These are phyloP conservation scores for Berberis vulgaris DNA, from an alignment of 164 flowering plant genomes.

Conservation along the genomic window DNA sequence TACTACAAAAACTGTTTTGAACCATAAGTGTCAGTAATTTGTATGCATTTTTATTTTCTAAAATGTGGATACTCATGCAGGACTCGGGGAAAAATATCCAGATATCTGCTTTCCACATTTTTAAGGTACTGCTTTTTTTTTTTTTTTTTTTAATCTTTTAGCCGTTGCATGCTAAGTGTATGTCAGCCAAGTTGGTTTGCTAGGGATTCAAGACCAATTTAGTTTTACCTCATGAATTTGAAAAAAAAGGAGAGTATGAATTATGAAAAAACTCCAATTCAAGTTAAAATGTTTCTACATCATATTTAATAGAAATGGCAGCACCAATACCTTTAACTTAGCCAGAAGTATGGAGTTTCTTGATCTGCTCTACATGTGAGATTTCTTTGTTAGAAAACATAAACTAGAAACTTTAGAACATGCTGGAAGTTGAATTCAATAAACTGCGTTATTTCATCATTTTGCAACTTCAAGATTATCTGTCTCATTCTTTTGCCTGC, in stretches of 20 bases:
- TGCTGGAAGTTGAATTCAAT: neutral
- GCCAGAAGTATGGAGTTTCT: too few relatives aligned
- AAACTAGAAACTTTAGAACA: too few relatives aligned
- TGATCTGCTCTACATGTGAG: too few relatives aligned
- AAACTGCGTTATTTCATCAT: neutral
- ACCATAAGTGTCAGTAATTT: neutral
- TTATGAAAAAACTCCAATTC: too few relatives aligned
- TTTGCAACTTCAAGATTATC: neutral
- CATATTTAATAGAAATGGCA: too few relatives aligned
- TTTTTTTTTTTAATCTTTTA: neutral
- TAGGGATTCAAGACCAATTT: neutral
- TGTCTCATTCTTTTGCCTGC: neutral
- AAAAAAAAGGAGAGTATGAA: too few relatives aligned
- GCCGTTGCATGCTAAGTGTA: neutral
- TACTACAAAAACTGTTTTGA: neutral
- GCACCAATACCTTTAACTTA: too few relatives aligned
- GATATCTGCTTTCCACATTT: constrained; percentile 89
- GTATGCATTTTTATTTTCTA: neutral
- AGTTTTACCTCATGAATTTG: too few relatives aligned
- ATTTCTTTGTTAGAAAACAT: too few relatives aligned
- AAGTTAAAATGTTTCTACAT: too few relatives aligned
- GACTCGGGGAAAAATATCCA: constrained; percentile 95
- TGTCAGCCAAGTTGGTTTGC: constrained; percentile 1
- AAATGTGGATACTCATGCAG: constrained; percentile 31
- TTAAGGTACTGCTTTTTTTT: constrained; percentile 56